Conservation (phyloP, 2,329 filamentous ascomycete genomes). For the Leptosphaerulina australis region DNA sequence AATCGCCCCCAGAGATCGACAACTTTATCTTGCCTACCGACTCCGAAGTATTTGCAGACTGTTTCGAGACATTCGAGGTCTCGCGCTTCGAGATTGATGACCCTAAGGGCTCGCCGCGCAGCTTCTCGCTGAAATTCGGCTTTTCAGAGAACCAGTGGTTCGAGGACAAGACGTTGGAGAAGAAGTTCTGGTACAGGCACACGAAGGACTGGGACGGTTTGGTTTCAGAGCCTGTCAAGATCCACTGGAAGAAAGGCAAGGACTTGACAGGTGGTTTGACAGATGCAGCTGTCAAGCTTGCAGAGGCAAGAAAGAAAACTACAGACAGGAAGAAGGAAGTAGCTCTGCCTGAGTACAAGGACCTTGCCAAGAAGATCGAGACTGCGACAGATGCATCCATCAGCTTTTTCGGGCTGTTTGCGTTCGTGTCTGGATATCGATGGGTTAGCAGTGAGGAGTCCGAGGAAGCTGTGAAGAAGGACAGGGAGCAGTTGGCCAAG, state of each 20-base stretch:
- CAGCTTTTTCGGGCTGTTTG: slow-evolving; percentile 91
- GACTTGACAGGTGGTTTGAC: slow-evolving; percentile 84
- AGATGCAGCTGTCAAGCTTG: slow-evolving; percentile 72
- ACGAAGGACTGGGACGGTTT: slow-evolving; percentile 74
- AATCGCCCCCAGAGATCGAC: slow-evolving; percentile 83
- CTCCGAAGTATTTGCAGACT: slow-evolving; percentile 71
- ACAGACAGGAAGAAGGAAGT: slow-evolving; percentile 60
- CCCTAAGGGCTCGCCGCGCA: slow-evolving; percentile 76
- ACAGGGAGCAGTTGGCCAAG: slow-evolving; percentile 62
- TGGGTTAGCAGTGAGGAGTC: slow-evolving; percentile 76
- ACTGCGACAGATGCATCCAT: slow-evolving; percentile 66
- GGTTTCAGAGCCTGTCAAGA: slow-evolving; percentile 86
- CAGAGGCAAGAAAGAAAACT: slow-evolving; percentile 61
- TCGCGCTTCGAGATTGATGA: slow-evolving; percentile 78
- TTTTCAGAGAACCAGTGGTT: slow-evolving; percentile 86
- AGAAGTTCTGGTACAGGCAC: slow-evolving; percentile 88
- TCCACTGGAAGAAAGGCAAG: slow-evolving; percentile 76
- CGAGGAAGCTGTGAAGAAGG: slow-evolving; percentile 64
- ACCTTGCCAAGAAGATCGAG: slow-evolving; percentile 60
- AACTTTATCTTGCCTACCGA: slow-evolving; percentile 85
- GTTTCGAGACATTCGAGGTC: slow-evolving; percentile 72
- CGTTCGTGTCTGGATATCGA: slow-evolving; percentile 68
- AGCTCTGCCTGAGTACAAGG: slow-evolving; percentile 60
- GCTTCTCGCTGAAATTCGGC: slow-evolving; percentile 72
- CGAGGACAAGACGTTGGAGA: slow-evolving; percentile 76